Conservation (phyloP, 2,329 filamentous ascomycete species). For the Curvularia sp. region DNA sequence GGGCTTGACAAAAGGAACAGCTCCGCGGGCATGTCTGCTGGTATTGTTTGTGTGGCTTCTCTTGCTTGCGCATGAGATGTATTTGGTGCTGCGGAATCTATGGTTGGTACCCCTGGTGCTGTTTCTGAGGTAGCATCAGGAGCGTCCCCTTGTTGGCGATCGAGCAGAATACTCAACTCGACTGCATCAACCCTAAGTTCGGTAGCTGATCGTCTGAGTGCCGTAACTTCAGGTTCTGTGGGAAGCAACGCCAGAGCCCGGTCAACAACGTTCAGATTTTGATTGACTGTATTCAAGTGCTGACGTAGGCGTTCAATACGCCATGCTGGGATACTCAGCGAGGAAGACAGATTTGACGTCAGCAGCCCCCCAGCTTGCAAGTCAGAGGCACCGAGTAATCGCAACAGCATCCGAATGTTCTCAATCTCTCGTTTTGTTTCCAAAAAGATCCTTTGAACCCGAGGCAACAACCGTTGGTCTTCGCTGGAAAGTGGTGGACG, state of each 20-base stretch:
- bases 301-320: conserved; percentile 38
- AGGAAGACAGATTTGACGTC: background rate
- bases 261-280: conserved; percentile 40
- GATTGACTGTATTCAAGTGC: conserved; percentile 33
- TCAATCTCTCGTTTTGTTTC: conserved; percentile 42
- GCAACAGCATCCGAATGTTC: conserved; percentile 37
- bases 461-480: conserved; percentile 29
- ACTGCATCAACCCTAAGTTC: conserved; percentile 37
- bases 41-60: conserved; percentile 16
- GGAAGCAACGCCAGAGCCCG: conserved; percentile 36
- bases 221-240: conserved; percentile 38
- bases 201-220: conserved; percentile 38
- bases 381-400: conserved; percentile 13
- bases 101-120: conserved; percentile 6
- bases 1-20: conserved; percentile 48
- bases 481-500: conserved; percentile 27
- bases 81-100: conserved; percentile 12
- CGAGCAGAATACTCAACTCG: conserved; percentile 31
- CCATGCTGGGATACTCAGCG: conserved; percentile 32
- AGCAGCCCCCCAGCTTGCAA: conserved; percentile 3
- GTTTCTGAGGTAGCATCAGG: conserved; percentile 4
- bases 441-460: conserved; percentile 34
- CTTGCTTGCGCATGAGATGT: conserved; percentile 17
- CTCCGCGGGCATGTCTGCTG: conserved; percentile 32
- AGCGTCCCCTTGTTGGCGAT: conserved; percentile 19